phyloP scores from a whole-genome alignment of 169 alveolate species.

The Perkinsus olseni region DNA sequence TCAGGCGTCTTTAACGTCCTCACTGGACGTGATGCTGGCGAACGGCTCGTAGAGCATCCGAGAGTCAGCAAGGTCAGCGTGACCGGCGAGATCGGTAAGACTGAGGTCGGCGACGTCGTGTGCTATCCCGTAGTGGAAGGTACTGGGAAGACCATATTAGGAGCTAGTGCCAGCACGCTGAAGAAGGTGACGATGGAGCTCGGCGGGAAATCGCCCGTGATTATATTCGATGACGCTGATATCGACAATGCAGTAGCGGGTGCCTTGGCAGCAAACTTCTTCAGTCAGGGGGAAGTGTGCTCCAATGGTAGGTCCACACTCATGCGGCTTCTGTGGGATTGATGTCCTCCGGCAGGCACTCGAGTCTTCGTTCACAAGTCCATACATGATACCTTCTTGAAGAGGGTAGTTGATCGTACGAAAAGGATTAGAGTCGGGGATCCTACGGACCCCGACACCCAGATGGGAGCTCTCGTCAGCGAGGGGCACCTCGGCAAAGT shows the following conservation, averaged over 20 bases:
- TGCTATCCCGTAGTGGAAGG: constrained; percentile 13
- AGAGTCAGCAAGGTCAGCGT: constrained; percentile 53
- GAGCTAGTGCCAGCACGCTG: constrained; percentile 35
- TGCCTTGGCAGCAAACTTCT: constrained; percentile 49
- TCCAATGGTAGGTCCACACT: constrained; percentile 36
- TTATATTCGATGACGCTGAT: constrained; percentile 60
- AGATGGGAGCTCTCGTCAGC: constrained; percentile 52
- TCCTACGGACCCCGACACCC: constrained; percentile 41
- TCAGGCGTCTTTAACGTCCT: constrained; percentile 61
- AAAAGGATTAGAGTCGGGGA: constrained; percentile 43
- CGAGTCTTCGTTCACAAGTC: constrained; percentile 57
- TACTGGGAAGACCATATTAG: constrained; percentile 4
- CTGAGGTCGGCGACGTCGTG: constrained; percentile 45
- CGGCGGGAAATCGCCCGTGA: constrained; percentile 70
- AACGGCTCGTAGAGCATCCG: constrained; percentile 22
- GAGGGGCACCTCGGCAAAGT: constrained; percentile 39
- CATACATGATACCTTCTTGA: constrained; percentile 50
- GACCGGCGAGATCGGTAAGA: constrained; percentile 44
- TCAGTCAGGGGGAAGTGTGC: constrained; percentile 58
- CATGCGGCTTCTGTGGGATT: background rate
- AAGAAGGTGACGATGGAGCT: constrained; percentile 58
- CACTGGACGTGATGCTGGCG: constrained; percentile 44
- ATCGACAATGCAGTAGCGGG: constrained; percentile 50
- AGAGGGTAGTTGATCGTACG: constrained; percentile 15
- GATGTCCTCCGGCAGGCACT: background rate